Base-by-base conservation (phyloP, 2,329 filamentous ascomycete genomes). In the Chlorencoelia australis region DNA sequence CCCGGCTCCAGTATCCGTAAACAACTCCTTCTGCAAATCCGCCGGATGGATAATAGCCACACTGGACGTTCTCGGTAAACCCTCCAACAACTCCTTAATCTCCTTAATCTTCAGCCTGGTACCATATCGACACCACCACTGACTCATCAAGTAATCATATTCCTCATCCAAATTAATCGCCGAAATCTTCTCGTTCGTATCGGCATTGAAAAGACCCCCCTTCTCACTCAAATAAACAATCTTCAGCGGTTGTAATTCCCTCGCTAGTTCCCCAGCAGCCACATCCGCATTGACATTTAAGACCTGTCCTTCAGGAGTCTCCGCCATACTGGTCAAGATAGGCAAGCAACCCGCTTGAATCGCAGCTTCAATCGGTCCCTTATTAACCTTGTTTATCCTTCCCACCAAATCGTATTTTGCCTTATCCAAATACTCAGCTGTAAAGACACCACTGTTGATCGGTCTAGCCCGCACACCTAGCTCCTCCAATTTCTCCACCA, bases 181-280 rank as follows among this genome's bases (percentile, higher is more conserved):
- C 5, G 89, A 94, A 55, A 96, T 96, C 67, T 94, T 94, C 67
- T 89, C 81, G 41, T 82, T 82, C n/a, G 80, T 84, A 46, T 94
- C 84, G 41, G 87, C 88, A 57, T 96, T 86, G 64, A 94, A 94
- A 21, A 98, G 66, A 6, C 89, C 91, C 33, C 91, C 91, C 71
- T 96, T 96, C 66, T 98, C 91, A 4, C 87, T 93, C n/a, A 96
- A 71, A 59, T 95, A 98, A 42, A 98, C 88, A 43, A 96, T 89
- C 75, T 98, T 98, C 53, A 96, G 67, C 17, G 91, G 91, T 62
- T 96, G 80, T 36, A 98, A 68, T 39, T 83, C 77, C 42, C 85
- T 79, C 16, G 91, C 89, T 43, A 98, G 70, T 65, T 95, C 89
- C 47, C 88, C 88, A 19, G 91, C 91, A 22, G 89, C 89, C 43